Percentiles rank a stretch among this genome's conserved stretches.
These are phyloP conservation scores for Trichoderma atrobrunneum DNA, from an alignment of 2,329 filamentous ascomycete species.

Conservation along the genomic window DNA sequence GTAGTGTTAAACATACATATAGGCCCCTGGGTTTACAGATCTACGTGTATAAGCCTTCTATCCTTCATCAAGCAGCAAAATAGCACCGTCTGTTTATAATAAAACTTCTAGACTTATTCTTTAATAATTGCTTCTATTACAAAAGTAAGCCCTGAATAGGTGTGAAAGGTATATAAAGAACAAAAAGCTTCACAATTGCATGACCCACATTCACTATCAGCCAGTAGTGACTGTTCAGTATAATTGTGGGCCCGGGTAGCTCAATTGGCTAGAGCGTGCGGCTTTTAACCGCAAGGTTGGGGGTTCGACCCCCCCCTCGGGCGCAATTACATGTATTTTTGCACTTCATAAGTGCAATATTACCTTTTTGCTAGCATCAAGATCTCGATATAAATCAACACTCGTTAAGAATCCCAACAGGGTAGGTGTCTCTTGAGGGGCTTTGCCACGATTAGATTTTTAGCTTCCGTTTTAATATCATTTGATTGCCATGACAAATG, in stretches of 20 bases:
- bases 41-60: no score
- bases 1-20: no score
- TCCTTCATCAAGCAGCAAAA: no score
- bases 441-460: neutral
- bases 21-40: no score
- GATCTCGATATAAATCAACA: neutral
- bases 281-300: slow-evolving; percentile 36
- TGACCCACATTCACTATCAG: neutral
- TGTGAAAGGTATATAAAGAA: neutral
- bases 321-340: slow-evolving; percentile 21
- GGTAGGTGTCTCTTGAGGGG: neutral
- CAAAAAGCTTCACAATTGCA: neutral
- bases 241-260: slow-evolving; percentile 28
- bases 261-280: slow-evolving; percentile 36
- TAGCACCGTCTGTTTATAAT: neutral
- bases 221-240: neutral
- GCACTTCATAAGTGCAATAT: neutral
- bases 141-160: no score
- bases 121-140: neutral
- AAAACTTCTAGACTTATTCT: neutral
- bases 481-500: neutral
- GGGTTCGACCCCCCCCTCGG: slow-evolving; percentile 35
- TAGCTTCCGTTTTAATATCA: neutral
- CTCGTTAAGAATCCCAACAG: neutral
- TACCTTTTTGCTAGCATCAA: neutral